Conservation (phyloP, 768 basidiomycete genomes). For the Lactifluus echinatus region DNA sequence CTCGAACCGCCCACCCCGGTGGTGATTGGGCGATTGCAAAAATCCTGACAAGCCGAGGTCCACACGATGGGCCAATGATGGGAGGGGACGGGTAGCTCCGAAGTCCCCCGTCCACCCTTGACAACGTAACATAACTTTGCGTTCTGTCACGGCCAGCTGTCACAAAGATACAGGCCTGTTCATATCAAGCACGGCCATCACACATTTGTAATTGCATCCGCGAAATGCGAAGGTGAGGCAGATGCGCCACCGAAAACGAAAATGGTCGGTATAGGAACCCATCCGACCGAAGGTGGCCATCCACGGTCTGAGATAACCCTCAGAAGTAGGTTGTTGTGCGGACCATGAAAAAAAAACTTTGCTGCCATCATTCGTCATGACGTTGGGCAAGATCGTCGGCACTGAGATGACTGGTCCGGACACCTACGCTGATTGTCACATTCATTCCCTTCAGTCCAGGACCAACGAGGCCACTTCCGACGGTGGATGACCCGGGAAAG, state of each 20-base stretch:
- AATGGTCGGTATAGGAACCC: slow-evolving; percentile 8
- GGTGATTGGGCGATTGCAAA: background rate
- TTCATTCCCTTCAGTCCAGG: background rate
- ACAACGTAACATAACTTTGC: background rate
- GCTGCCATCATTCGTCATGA: background rate
- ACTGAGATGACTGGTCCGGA: background rate
- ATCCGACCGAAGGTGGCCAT: background rate
- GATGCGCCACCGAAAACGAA: slow-evolving; percentile 33
- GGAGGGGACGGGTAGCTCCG: background rate
- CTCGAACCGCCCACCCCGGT: background rate
- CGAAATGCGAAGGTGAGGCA: slow-evolving; percentile 32
- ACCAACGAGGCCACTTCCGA: background rate
- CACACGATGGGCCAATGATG: background rate
- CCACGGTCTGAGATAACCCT: background rate
- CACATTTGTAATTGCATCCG: slow-evolving; percentile 25
- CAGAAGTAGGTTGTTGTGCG: background rate
- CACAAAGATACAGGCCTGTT: slow-evolving; percentile 16
- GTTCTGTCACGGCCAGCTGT: no score
- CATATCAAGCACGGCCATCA: slow-evolving; percentile 32
- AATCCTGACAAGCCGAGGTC: background rate
- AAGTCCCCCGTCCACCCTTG: background rate
- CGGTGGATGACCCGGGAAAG: background rate
- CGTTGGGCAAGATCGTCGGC: background rate
- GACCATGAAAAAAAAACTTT: background rate
- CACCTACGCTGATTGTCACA: background rate